Evolutionary conservation across 495 filamentous ascomycete genomes (phyloP).

Genomic region (Lasiosphaeris hirsuta): DNA sequence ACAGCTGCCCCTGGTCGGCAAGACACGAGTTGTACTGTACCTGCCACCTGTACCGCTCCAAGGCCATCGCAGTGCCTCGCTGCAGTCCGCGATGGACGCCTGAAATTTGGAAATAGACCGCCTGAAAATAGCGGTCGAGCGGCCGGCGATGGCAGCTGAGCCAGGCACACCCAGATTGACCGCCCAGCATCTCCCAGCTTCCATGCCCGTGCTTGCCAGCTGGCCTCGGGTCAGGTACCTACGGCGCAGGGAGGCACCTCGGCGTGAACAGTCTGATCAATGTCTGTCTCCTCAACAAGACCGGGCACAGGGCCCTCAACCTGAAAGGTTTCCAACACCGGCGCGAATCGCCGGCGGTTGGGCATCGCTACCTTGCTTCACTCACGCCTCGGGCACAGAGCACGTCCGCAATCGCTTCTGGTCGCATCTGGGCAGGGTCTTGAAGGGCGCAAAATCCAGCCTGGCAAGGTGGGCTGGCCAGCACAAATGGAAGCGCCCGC

Average conservation of each 20-base stretch:
- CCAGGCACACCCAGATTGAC: conserved; percentile 7
- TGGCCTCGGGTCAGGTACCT: neutral
- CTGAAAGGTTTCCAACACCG: conserved; percentile 12
- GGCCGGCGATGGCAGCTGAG: neutral
- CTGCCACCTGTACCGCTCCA: conserved; percentile 8
- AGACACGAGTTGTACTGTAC: conserved; percentile 18
- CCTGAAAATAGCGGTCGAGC: conserved; percentile 19
- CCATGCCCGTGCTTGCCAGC: neutral
- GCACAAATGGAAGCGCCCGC: conserved; percentile 22
- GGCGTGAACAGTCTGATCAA: neutral
- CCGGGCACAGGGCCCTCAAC: neutral
- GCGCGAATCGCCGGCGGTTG: conserved; percentile 15
- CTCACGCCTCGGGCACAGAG: neutral
- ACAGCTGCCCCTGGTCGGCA: conserved; percentile 25
- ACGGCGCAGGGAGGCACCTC: neutral
- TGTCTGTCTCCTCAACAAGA: neutral
- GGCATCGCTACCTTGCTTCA: neutral
- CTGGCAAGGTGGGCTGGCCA: neutral
- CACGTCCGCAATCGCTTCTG: neutral
- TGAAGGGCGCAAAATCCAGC: neutral
- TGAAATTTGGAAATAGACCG: conserved; percentile 19
- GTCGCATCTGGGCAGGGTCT: conserved; percentile 5
- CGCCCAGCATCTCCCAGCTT: neutral
- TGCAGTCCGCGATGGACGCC: conserved; percentile 2
- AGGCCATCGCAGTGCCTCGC: neutral